Base-by-base conservation (phyloP, 179 eudicot species). In the Silene vulgaris region DNA sequence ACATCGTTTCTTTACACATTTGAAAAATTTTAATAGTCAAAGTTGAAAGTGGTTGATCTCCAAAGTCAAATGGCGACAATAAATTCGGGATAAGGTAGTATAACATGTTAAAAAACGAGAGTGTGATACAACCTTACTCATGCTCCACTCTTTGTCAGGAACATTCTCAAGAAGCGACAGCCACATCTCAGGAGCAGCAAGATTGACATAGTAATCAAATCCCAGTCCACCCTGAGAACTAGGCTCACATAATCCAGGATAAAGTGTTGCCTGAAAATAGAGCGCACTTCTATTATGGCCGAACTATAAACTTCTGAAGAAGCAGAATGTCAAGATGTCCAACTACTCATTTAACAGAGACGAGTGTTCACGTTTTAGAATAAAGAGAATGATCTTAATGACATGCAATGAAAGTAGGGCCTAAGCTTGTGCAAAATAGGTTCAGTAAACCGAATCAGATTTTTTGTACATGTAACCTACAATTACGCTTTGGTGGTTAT, bases 171-270 rank as follows among this genome's bases (percentile, higher is more conserved):
- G 88, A 62, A 85, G 83, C 57, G 85, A 82, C 72, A 86, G 81
- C 99, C 99, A 96, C 96, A 93, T 86, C 74, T 96, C 96, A 23
- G 97, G 79, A 75, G 90, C 97, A 76, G 93, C 88, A 81, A 85
- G 86, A 83, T 96, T 90, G 72, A 90, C 97, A 81, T 81, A 96
- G 82, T 90, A 96, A 87, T 96, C 99, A 80, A 96, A 96, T 74
- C 99, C 99, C 75, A 96, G 80, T 80, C 99, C 99, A 79, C 97
- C 99, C 83, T 89, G 97, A 76, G 92, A 87, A 79, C 88, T 89
- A 74, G 97, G 93, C 82, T 96, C 99, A 71, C 90, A 89, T 35
- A 93, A 80, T 77, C 99, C 99, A 68, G 99, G 99, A 85, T 88
- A 96, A 72, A 82, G 84, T 68, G 97, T 90, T 75, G 81, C 93